Evolutionary conservation across 2,329 filamentous ascomycete species (phyloP).

Genomic region (Penicillium sp.): DNA sequence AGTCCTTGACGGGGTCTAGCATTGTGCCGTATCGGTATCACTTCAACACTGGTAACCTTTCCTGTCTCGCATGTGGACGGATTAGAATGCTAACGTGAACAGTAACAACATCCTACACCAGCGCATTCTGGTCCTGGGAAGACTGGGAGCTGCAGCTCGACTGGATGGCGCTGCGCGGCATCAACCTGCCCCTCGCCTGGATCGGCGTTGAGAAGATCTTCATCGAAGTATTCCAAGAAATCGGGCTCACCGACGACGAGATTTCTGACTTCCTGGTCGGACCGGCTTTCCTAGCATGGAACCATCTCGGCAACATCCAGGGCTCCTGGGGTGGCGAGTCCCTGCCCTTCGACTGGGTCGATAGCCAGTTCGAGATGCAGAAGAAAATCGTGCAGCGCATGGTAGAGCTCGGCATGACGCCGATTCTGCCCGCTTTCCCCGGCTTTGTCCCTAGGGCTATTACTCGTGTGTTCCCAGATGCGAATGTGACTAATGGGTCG

Average conservation of each 20-base stretch:
- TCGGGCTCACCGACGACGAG: conserved; percentile 43
- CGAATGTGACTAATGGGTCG: conserved; percentile 42
- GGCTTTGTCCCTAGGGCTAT: conserved; percentile 48
- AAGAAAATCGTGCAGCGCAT: conserved; percentile 49
- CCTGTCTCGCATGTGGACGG: background rate
- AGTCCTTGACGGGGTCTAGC: conserved; percentile 37
- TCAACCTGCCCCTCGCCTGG: conserved; percentile 53
- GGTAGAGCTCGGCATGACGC: conserved; percentile 52
- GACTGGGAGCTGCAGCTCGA: conserved; percentile 53
- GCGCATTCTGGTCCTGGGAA: conserved; percentile 51
- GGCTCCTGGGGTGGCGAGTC: conserved; percentile 45
- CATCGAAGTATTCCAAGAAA: conserved; percentile 45
- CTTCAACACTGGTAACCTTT: conserved; percentile 45
- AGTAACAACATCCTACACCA: conserved; percentile 53
- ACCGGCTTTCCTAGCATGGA: conserved; percentile 52
- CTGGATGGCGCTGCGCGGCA: conserved; percentile 51
- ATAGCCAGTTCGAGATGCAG: conserved; percentile 47
- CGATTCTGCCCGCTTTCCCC: conserved; percentile 49
- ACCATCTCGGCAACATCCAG: conserved; percentile 54
- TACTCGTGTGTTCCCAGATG: conserved; percentile 40
- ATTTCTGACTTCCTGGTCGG: conserved; percentile 48
- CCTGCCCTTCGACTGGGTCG: conserved; percentile 46
- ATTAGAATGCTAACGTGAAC: background rate
- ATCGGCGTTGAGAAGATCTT: conserved; percentile 51
- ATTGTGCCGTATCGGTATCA: conserved; percentile 48